Conservation (phyloP, 345 rosid species). For the Pugionium dolabratum region DNA sequence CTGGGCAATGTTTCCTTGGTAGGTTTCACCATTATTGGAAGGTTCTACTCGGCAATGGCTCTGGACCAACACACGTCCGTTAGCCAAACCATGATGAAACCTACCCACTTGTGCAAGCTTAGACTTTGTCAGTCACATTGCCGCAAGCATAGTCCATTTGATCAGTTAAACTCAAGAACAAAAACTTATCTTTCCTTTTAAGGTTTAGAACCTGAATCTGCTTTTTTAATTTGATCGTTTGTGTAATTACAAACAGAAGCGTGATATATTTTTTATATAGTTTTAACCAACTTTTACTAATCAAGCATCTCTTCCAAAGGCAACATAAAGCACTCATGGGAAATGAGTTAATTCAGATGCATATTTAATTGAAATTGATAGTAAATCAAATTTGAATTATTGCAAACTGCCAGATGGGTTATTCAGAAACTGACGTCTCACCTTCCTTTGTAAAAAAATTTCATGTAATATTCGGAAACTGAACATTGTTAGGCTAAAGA, state of each 20-base stretch:
- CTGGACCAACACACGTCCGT: constrained; percentile 71
- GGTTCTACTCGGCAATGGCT: constrained; percentile 81
- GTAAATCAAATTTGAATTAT: too few species aligned
- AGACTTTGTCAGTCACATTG: neutral
- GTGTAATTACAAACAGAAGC: too few species aligned
- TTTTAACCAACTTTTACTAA: too few species aligned
- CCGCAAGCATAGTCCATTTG: neutral
- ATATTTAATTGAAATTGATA: too few species aligned
- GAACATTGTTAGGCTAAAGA: too few species aligned
- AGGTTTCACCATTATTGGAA: constrained; percentile 87
- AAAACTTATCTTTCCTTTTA: too few species aligned
- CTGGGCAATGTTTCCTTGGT: constrained; percentile 28
- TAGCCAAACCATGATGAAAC: constrained; percentile 48
- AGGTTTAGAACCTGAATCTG: neutral
- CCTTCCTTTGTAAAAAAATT: constrained; percentile 36
- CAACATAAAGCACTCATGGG: too few species aligned
- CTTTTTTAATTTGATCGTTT: neutral
- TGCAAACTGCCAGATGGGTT: constrained; percentile 45
- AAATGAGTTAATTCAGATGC: too few species aligned
- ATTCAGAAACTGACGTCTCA: constrained; percentile 50
- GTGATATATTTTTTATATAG: too few species aligned
- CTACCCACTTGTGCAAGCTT: constrained; percentile 8
- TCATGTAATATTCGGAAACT: too few species aligned
- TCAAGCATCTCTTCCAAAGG: too few species aligned
- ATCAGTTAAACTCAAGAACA: neutral